Conservation (phyloP, 192 early-diverging fungal species). For the Coemansia erecta region DNA sequence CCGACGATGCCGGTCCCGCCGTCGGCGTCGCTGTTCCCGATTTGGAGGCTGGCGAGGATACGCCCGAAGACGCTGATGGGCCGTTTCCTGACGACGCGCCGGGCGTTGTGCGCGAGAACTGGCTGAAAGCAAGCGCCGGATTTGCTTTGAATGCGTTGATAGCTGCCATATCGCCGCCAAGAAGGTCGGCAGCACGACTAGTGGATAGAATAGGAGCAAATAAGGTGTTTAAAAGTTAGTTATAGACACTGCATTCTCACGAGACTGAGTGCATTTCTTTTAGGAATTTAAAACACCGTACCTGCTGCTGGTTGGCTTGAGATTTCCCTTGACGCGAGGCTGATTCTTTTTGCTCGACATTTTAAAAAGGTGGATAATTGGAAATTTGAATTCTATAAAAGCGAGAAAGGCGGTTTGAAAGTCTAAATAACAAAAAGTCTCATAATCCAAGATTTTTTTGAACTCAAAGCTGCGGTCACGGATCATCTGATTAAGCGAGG, state of each 20-base stretch:
- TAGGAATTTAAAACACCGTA: constrained; percentile 27
- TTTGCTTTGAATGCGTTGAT: constrained; percentile 53
- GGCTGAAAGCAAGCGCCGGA: constrained; percentile 64
- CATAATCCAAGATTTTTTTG: too few relatives aligned
- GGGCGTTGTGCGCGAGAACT: constrained; percentile 56
- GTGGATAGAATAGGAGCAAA: background rate
- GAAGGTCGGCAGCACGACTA: constrained; percentile 45
- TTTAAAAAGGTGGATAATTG: background rate
- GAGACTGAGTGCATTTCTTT: background rate
- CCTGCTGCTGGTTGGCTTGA: constrained; percentile 85
- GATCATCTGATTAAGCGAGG: too few relatives aligned
- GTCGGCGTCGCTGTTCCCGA: constrained; percentile 13
- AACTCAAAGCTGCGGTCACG: too few relatives aligned
- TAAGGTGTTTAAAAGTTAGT: background rate
- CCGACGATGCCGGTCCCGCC: constrained; percentile 7
- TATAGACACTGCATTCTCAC: background rate
- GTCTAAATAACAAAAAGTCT: too few relatives aligned
- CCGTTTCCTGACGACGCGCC: constrained; percentile 11
- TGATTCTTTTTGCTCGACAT: constrained; percentile 56
- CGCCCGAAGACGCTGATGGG: constrained; percentile 20
- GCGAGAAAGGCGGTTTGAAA: background rate
- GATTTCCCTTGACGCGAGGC: constrained; percentile 79
- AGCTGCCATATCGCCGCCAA: constrained; percentile 35
- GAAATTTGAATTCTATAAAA: background rate
- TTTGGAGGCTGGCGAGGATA: background rate